phyloP scores from a whole-genome alignment of 2,329 filamentous ascomycete genomes.

The Alternaria conjuncta region DNA sequence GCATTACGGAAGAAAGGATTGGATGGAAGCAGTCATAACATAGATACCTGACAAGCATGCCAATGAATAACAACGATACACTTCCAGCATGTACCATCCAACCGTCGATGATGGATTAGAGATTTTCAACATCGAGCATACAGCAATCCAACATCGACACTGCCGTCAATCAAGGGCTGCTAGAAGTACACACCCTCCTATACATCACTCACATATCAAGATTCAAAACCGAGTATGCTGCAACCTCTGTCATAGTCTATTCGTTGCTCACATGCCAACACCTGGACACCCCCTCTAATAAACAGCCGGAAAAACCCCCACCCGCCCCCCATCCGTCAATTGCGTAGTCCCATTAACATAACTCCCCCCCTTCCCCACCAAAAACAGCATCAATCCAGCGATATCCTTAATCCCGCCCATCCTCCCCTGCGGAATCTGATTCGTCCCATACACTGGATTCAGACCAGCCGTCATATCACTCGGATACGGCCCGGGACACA shows the following conservation, averaged over 20 bases:
- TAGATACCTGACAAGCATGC: neutral
- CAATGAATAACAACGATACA: neutral
- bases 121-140: too few species aligned
- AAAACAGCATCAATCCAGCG: constrained; percentile 57
- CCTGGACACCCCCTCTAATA: constrained; percentile 38
- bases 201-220: too few species aligned
- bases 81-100: neutral
- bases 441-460: constrained; percentile 38
- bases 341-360: constrained; percentile 60
- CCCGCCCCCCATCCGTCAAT: constrained; percentile 55
- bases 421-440: constrained; percentile 49
- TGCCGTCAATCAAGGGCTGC: too few species aligned
- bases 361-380: constrained; percentile 58
- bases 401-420: constrained; percentile 56
- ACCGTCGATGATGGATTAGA: too few species aligned
- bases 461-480: constrained; percentile 52
- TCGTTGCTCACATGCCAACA: too few species aligned
- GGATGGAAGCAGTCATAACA: too few species aligned
- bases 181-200: too few species aligned
- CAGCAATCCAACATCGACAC: too few species aligned
- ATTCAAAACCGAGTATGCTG: too few species aligned
- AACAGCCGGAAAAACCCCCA: constrained; percentile 41
- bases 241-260: too few species aligned
- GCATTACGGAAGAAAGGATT: neutral
- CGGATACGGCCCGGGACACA: constrained; percentile 54